These are phyloP conservation scores for Termitomyces heimii DNA, from an alignment of 768 basidiomycete species.

Conservation along the genomic window DNA sequence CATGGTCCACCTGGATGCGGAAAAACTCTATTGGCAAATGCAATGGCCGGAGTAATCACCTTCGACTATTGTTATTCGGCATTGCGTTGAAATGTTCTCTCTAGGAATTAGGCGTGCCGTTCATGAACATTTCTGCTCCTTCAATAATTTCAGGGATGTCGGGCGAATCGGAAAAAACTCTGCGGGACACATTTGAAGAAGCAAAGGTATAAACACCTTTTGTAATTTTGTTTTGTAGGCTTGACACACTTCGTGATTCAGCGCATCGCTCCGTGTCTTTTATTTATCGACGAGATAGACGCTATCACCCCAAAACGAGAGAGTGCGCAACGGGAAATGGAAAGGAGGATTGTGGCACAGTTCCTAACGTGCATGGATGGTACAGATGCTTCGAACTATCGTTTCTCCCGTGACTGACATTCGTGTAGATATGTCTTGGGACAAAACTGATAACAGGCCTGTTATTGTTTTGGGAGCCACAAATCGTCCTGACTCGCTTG, in stretches of 20 bases:
- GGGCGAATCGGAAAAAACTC: conserved; percentile 95
- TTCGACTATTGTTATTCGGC: not conserved
- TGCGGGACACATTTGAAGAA: conserved; percentile 95
- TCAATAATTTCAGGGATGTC: conserved; percentile 98
- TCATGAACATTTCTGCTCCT: conserved; percentile 92
- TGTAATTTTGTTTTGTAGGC: not conserved
- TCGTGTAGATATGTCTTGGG: conserved; percentile 83
- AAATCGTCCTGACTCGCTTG: conserved; percentile 91
- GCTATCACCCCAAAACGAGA: conserved; percentile 97
- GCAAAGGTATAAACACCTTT: conserved; percentile 65
- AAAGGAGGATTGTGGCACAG: conserved; percentile 94
- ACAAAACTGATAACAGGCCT: conserved; percentile 87
- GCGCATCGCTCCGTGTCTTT: conserved; percentile 85
- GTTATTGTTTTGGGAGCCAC: conserved; percentile 96
- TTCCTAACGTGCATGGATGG: conserved; percentile 99
- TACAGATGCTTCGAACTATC: conserved; percentile 27
- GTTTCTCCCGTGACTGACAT: not conserved
- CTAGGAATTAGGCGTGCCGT: conserved; percentile 88
- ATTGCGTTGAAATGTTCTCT: not conserved
- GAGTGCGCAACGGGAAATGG: conserved; percentile 98
- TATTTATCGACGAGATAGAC: conserved; percentile 98
- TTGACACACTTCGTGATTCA: conserved; percentile 21
- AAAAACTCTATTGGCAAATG: conserved; percentile 91
- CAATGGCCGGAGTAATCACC: conserved; percentile 82
- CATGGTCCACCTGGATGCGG: conserved; percentile 98